Evolutionary conservation across 2,329 filamentous ascomycete species (phyloP).

Genomic region (Aspergillus hortae): DNA sequence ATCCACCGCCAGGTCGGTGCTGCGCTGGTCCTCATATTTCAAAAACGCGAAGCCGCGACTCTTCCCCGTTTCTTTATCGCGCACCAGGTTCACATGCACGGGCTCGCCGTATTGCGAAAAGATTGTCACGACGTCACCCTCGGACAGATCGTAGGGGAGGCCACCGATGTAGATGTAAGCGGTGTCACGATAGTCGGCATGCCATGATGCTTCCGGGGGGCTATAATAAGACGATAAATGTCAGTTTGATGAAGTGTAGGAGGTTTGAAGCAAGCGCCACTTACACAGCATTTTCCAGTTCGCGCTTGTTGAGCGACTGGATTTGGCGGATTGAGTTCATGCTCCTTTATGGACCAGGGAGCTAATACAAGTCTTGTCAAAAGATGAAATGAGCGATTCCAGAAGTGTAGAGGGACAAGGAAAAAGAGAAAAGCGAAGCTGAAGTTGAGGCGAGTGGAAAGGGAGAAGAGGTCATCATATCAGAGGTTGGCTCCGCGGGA

Average conservation of each 20-base stretch:
- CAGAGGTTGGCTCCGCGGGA: conserved; percentile 17
- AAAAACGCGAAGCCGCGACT: conserved; percentile 92
- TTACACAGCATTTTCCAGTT: conserved; percentile 83
- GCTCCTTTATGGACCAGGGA: conserved; percentile 13
- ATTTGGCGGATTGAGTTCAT: conserved; percentile 97
- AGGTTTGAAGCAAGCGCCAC: conserved; percentile 31
- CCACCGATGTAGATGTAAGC: conserved; percentile 96
- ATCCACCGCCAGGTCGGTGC: conserved; percentile 92
- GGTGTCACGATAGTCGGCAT: conserved; percentile 95
- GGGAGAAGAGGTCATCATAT: conserved; percentile 9
- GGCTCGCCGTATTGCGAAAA: conserved; percentile 98
- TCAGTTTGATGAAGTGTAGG: conserved; percentile 8
- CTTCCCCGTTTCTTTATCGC: conserved; percentile 95
- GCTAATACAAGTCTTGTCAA: not conserved
- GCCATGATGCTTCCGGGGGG: conserved; percentile 85
- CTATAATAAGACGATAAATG: conserved; percentile 41
- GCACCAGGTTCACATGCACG: conserved; percentile 83
- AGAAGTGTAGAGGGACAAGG: not conserved
- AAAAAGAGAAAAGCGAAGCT: not conserved
- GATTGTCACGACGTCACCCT: conserved; percentile 93
- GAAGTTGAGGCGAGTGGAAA: not conserved
- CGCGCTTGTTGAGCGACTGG: conserved; percentile 86
- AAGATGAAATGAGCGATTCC: not conserved
- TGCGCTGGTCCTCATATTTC: conserved; percentile 97
- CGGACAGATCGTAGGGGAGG: conserved; percentile 84